phyloP scores from a whole-genome alignment of 805 yeast species.

The Yamadazyma akitaensis region DNA sequence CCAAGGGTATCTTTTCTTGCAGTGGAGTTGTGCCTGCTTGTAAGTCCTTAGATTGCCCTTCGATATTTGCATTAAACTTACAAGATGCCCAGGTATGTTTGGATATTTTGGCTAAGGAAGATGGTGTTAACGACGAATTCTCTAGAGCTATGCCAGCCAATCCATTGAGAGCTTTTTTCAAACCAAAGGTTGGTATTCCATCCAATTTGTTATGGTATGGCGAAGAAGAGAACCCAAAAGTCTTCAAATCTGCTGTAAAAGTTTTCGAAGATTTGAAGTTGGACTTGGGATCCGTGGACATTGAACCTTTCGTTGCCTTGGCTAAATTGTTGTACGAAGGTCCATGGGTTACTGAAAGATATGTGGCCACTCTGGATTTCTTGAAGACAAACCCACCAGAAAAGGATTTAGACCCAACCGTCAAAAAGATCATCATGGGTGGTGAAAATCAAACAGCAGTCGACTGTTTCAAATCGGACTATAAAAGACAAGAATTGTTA shows the following conservation, averaged over 20 bases:
- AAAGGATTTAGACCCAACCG: constrained; percentile 79
- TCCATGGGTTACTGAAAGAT: constrained; percentile 98
- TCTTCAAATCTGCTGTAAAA: constrained; percentile 62
- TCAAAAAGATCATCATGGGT: constrained; percentile 65
- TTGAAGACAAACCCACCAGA: constrained; percentile 67
- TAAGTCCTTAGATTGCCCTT: constrained; percentile 88
- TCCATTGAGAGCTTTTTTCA: constrained; percentile 57
- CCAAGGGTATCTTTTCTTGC: constrained; percentile 83
- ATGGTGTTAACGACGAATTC: constrained; percentile 67
- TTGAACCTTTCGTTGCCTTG: constrained; percentile 69
- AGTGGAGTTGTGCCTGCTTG: constrained; percentile 97
- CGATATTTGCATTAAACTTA: constrained; percentile 74
- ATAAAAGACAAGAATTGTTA: constrained; percentile 77
- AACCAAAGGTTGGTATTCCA: constrained; percentile 77
- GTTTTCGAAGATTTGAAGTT: constrained; percentile 28
- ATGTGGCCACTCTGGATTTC: constrained; percentile 74
- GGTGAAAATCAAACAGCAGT: constrained; percentile 81
- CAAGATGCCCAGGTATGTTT: constrained; percentile 81
- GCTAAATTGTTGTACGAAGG: constrained; percentile 94
- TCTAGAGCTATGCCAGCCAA: constrained; percentile 71
- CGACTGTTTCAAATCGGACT: constrained; percentile 80
- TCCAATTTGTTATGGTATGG: constrained; percentile 72
- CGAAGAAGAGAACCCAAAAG: constrained; percentile 69
- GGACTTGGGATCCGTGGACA: constrained; percentile 59
- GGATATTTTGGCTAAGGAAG: constrained; percentile 67